Evolutionary conservation across 2,329 filamentous ascomycete species (phyloP).

Genomic region (Diplodia intermedia): DNA sequence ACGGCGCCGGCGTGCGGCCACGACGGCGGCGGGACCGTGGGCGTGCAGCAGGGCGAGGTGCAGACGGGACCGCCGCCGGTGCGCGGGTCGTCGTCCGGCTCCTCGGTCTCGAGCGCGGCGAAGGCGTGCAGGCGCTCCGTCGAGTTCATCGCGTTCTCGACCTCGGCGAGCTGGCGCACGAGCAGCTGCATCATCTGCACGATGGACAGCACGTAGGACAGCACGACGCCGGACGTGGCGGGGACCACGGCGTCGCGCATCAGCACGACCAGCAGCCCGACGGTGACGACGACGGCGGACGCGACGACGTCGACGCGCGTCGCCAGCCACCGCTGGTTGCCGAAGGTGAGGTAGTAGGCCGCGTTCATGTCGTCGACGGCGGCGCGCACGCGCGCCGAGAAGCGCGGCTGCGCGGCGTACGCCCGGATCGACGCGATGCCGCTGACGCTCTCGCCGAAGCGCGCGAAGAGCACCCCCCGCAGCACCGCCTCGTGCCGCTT

Average conservation of each 20-base stretch:
- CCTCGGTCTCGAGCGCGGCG: constrained; percentile 86
- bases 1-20: constrained; percentile 88
- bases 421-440: constrained; percentile 87
- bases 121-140: constrained; percentile 93
- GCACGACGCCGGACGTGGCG: constrained; percentile 83
- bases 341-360: constrained; percentile 93
- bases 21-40: constrained; percentile 60
- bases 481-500: constrained; percentile 93
- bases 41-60: too few species aligned
- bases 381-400: constrained; percentile 70
- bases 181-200: constrained; percentile 97
- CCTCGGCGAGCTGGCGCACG: constrained; percentile 91
- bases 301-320: constrained; percentile 85
- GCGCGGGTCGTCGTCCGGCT: constrained; percentile 58
- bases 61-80: too few species aligned
- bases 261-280: constrained; percentile 91
- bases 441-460: constrained; percentile 86
- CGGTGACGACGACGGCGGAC: constrained; percentile 82
- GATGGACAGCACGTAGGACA: constrained; percentile 91
- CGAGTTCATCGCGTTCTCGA: constrained; percentile 98
- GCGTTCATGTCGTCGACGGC: constrained; percentile 91
- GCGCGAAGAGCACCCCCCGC: constrained; percentile 85
- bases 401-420: constrained; percentile 82
- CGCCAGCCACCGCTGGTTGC: constrained; percentile 93
- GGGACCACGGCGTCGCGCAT: constrained; percentile 85